phyloP scores from a whole-genome alignment of 306 rosid genomes.

The Casuarina equisetifolia region DNA sequence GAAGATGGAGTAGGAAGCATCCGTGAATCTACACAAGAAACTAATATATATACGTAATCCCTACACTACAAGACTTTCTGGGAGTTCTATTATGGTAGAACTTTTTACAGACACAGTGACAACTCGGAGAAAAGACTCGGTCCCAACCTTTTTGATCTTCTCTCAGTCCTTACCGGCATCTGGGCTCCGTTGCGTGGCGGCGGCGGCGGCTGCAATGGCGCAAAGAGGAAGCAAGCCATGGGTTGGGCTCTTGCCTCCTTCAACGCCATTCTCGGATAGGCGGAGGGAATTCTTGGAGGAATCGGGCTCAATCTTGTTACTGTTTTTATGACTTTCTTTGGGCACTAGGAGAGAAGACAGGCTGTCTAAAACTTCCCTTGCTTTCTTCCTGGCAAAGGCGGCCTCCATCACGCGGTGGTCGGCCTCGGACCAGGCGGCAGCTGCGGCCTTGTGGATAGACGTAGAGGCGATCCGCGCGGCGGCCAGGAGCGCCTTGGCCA shows the following conservation, averaged over 20 bases:
- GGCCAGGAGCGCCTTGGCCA: conserved; percentile 44
- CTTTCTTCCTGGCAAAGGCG: conserved; percentile 52
- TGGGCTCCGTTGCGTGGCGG: background rate
- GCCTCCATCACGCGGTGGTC: conserved; percentile 56
- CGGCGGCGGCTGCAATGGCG: background rate
- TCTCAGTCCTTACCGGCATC: background rate
- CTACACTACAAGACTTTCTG: background rate
- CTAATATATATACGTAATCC: background rate
- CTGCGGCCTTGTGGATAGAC: conserved; percentile 47
- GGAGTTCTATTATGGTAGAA: background rate
- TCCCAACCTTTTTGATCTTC: background rate
- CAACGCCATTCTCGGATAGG: conserved; percentile 7
- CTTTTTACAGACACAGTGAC: background rate
- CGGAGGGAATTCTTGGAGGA: background rate
- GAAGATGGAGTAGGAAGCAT: background rate
- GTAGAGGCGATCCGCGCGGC: conserved; percentile 54
- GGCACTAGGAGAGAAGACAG: conserved; percentile 35
- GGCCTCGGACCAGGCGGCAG: conserved; percentile 42
- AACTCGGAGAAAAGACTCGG: background rate
- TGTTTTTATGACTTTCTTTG: conserved; percentile 26
- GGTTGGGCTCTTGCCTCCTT: background rate
- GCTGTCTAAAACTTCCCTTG: conserved; percentile 52
- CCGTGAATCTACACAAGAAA: background rate
- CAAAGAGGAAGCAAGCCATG: conserved; percentile 10
- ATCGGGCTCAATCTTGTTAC: background rate